A percentile compares a stretch with the other conserved stretches of the same genome.
These are phyloP conservation scores for Monilinia polystroma DNA, from an alignment of 2,329 filamentous ascomycete genomes.

Conservation along the genomic window DNA sequence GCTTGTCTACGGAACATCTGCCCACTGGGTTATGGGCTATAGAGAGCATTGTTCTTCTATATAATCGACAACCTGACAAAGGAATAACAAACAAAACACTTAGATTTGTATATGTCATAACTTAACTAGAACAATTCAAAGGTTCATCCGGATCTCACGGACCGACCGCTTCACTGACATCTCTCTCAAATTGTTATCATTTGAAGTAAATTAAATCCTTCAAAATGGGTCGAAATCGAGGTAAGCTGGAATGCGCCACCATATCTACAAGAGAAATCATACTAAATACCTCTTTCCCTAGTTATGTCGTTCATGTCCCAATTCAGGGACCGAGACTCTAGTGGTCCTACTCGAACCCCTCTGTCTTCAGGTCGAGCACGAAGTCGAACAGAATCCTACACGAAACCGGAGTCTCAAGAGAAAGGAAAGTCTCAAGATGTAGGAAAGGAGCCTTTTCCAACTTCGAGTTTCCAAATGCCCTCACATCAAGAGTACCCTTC, in stretches of 20 bases:
- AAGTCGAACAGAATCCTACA: constrained; percentile 28
- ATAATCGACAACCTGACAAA: constrained; percentile 8
- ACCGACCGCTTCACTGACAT: constrained; percentile 18
- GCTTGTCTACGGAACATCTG: not conserved
- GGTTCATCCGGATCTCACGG: constrained; percentile 32
- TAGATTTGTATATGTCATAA: constrained; percentile 25
- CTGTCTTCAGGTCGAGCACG: constrained; percentile 33
- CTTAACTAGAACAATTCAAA: constrained; percentile 20
- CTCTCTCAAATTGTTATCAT: not conserved
- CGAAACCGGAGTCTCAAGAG: constrained; percentile 26
- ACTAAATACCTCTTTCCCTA: constrained; percentile 42
- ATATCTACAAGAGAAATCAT: constrained; percentile 7
- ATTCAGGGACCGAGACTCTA: constrained; percentile 51
- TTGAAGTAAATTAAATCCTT: constrained; percentile 14
- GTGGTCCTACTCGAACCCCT: constrained; percentile 37
- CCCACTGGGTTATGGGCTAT: not conserved
- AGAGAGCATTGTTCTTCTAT: not conserved
- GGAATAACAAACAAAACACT: constrained; percentile 14
- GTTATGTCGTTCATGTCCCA: constrained; percentile 88
- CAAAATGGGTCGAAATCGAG: constrained; percentile 41
- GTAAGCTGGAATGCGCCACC: constrained; percentile 32
- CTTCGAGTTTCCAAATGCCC: constrained; percentile 13
- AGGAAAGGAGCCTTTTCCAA: constrained; percentile 15
- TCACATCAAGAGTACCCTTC: constrained; percentile 11
- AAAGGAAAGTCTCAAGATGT: not conserved